phyloP scores from a whole-genome alignment of 2,329 filamentous ascomycete genomes.

The Neurospora sp. region DNA sequence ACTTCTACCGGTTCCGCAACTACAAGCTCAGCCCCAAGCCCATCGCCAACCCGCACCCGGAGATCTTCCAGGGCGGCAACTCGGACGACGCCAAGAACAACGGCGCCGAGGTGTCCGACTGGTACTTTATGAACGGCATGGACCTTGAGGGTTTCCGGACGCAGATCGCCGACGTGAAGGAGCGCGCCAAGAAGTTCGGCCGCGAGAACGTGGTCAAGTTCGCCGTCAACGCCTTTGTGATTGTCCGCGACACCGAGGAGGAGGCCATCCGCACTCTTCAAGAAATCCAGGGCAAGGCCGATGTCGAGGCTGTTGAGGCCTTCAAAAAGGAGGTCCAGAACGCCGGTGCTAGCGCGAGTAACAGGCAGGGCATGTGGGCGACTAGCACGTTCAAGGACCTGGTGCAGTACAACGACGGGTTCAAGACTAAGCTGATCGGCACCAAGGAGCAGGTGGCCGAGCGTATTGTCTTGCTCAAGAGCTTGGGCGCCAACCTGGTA shows the following conservation, averaged over 20 bases:
- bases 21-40: constrained; percentile 41
- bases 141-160: constrained; percentile 40
- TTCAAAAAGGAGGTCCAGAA: constrained; percentile 39
- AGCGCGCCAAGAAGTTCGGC: constrained; percentile 32
- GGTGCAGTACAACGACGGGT: constrained; percentile 45
- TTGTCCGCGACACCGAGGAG: constrained; percentile 37
- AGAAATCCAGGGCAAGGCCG: constrained; percentile 43
- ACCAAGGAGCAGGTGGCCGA: constrained; percentile 42
- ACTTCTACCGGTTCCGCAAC: constrained; percentile 43
- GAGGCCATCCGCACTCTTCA: constrained; percentile 37
- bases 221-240: constrained; percentile 39
- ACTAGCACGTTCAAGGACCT: constrained; percentile 40
- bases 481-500: constrained; percentile 31
- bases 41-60: constrained; percentile 35
- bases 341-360: constrained; percentile 34
- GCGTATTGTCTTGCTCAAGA: constrained; percentile 37
- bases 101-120: constrained; percentile 35
- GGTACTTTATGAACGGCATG: constrained; percentile 49
- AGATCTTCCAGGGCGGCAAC: constrained; percentile 45
- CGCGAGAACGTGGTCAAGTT: constrained; percentile 32
- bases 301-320: constrained; percentile 37
- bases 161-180: constrained; percentile 39
- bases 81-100: constrained; percentile 39
- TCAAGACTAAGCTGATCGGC: constrained; percentile 44
- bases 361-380: constrained; percentile 44